Evolutionary conservation across 2,329 filamentous ascomycete species (phyloP), one percentile per base, ranked within the genome.

Genomic region (Talaromyces sp.): DNA sequence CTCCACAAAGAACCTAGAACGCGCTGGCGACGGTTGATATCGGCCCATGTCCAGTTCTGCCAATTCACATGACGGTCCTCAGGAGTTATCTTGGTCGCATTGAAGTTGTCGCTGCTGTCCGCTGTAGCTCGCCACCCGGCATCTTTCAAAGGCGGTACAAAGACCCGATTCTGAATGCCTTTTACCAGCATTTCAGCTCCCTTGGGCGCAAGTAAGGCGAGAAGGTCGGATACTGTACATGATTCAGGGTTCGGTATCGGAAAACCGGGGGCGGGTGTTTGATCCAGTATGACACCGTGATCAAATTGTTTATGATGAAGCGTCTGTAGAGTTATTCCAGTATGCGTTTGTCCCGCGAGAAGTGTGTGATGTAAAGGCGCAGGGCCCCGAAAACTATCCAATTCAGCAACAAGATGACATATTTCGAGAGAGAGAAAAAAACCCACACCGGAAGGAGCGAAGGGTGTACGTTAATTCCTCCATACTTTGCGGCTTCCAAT

Each of bases 401-500:
- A 33, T 23, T 55, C 62, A 52, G 65, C 58, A 61, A 40, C 58
- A 54, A 33, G 65, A 53, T 30, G 28, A 8, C 28, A 31, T 16
- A 10, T 31, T 31, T 30, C 50, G 10, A 53, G 30, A 4, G 23
- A 23, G 23, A 4, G 23, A 23, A 2, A 23, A 23, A 30, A 51
- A 71, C 81, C 67, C 80, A 91, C 87, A 95, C 89, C 4, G 93
- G 94, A 14, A 99, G 83, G 31, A 97, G 78, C 0, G 94, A 98
- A 1, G 95, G 95, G 71, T 99, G 95, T 2, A 99, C 83, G 75
- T 99, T 99, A 3, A 99, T 78, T 0, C 95, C 95, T 51, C 93
- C 93, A 76, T 96, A 96, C 68, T 84, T 85, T 28, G 90, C 85
- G 1, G 78, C 78, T 27, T 79, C 79, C 27, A 99, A 80, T 16